A percentile compares a stretch with the other conserved stretches of the same genome.
Conservation (phyloP, 345 rosid species). For the Heritiera littoralis region DNA sequence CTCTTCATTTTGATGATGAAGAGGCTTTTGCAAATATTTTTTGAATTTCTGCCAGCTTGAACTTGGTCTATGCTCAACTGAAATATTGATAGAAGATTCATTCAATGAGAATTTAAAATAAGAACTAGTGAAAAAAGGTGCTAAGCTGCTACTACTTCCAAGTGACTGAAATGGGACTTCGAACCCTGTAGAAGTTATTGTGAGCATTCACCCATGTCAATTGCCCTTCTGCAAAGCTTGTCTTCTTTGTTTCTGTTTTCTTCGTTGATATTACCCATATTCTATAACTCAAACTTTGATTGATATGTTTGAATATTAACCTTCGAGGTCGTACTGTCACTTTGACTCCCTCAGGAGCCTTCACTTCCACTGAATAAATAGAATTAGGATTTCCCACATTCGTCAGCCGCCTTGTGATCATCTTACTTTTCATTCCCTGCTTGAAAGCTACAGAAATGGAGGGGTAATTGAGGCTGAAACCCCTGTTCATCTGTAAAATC, state of each 20-base stretch:
- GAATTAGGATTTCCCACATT: constrained; percentile 78
- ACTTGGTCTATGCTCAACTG: background rate
- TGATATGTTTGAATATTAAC: constrained; percentile 48
- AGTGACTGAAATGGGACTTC: constrained; percentile 85
- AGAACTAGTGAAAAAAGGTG: background rate
- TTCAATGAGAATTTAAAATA: constrained; percentile 10
- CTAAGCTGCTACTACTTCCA: constrained; percentile 42
- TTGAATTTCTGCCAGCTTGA: constrained; percentile 19
- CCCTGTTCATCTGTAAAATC: constrained; percentile 38
- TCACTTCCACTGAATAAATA: constrained; percentile 60
- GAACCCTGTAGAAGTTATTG: constrained; percentile 52
- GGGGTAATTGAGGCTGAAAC: constrained; percentile 89
- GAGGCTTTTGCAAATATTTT: constrained; percentile 13
- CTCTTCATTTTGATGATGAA: constrained; percentile 22
- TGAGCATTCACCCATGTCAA: constrained; percentile 73
- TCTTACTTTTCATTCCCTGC: constrained; percentile 49
- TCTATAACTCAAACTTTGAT: constrained; percentile 62
- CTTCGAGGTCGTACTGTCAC: constrained; percentile 62
- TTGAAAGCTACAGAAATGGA: constrained; percentile 70
- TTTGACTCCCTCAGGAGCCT: constrained; percentile 57
- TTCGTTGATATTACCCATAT: constrained; percentile 60
- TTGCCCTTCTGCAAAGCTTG: constrained; percentile 58
- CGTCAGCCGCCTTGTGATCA: constrained; percentile 61
- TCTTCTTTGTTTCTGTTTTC: constrained; percentile 32
- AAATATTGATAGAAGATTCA: background rate